Evolutionary conservation across 1,284 basidiomycete genomes (phyloP).

Genomic region (Xerocomus amazonicus): DNA sequence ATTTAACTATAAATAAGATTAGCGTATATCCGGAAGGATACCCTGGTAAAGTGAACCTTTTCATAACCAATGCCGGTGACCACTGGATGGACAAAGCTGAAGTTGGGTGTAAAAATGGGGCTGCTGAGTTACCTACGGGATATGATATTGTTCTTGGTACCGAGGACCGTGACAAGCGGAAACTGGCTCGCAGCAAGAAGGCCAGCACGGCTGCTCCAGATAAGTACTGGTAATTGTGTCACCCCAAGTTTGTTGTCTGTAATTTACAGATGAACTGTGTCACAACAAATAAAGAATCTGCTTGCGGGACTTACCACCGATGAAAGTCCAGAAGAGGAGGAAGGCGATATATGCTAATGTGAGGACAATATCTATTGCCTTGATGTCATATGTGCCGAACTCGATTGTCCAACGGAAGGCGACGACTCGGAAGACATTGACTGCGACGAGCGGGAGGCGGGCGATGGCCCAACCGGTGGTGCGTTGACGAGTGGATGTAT

Average conservation of each 20-base stretch:
- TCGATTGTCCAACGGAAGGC: constrained; percentile 49
- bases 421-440: constrained; percentile 46
- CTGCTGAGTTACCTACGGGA: constrained; percentile 39
- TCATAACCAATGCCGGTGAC: constrained; percentile 60
- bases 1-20: constrained; percentile 39
- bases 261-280: not conserved
- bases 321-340: constrained; percentile 47
- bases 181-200: constrained; percentile 52
- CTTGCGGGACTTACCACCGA: constrained; percentile 41
- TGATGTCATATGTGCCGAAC: constrained; percentile 44
- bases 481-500: not conserved
- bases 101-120: not conserved
- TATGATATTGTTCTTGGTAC: constrained; percentile 62
- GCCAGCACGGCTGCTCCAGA: constrained; percentile 49
- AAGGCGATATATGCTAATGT: constrained; percentile 43
- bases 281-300: not conserved
- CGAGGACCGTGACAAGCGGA: constrained; percentile 59
- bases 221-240: constrained; percentile 35
- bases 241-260: constrained; percentile 39
- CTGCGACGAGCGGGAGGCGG: constrained; percentile 36
- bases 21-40: not conserved
- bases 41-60: constrained; percentile 37
- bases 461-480: constrained; percentile 14
- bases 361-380: constrained; percentile 45
- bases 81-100: constrained; percentile 33